phyloP scores from a whole-genome alignment of 129 eudicot species.

The Saussurea involucrata region DNA sequence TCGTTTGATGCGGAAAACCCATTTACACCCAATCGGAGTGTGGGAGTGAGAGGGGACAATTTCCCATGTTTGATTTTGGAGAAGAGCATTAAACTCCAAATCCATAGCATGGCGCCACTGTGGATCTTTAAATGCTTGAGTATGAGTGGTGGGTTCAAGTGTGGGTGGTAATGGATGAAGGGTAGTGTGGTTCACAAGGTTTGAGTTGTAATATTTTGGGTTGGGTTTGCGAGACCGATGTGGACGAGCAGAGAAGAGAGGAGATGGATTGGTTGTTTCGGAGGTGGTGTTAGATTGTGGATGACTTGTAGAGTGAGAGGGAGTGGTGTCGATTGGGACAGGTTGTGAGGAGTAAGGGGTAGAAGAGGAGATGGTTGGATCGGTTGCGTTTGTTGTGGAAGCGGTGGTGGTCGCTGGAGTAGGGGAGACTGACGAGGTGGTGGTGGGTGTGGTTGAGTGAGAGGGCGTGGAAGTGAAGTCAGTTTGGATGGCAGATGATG shows the following conservation, averaged over 20 bases:
- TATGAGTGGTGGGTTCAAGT: no score
- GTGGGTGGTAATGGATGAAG: no score
- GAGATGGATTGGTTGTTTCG: no score
- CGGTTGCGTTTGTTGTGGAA: neutral
- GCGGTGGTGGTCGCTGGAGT: neutral
- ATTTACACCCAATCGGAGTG: neutral
- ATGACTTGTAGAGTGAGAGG: neutral
- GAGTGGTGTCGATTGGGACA: no score
- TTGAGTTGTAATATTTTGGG: no score
- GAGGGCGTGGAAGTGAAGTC: no score
- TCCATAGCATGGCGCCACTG: neutral
- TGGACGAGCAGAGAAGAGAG: no score
- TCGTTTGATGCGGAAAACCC: neutral
- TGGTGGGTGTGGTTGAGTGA: neutral
- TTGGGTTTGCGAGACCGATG: no score
- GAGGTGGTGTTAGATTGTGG: neutral
- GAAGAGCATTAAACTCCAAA: neutral
- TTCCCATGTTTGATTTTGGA: neutral
- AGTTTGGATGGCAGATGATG: no score
- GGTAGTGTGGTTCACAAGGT: no score
- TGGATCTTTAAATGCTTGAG: neutral
- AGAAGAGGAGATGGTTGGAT: neutral
- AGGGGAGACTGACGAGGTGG: neutral
- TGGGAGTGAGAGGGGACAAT: neutral
- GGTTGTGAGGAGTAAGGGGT: no score